Evolutionary conservation across 495 filamentous ascomycete genomes (phyloP), one percentile per base, ranked within the genome.

Genomic region (Xylaria bambusicola): DNA sequence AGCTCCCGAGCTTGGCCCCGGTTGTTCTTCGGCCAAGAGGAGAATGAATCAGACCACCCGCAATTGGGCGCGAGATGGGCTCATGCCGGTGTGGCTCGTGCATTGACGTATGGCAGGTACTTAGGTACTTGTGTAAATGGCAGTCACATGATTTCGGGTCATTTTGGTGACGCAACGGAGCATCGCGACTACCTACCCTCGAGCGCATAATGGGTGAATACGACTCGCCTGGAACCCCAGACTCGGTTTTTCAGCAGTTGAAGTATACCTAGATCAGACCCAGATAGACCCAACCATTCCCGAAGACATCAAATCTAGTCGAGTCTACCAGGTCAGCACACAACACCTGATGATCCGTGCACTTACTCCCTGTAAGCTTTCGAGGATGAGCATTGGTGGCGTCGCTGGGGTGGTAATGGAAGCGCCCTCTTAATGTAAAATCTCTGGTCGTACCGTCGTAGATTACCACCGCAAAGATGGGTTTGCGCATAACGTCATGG

Each of bases 401-500:
- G 36, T 52, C 21, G 40, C 40, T 23, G 6, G 46, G 36, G 6
- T 35, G 38, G 35, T 53, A 18, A 46, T 18, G n/a, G 29, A 52
- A 38, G 26, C 31, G 49, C 40, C 49, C 2, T 47, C 40, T 45
- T 47, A 21, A 60, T 10, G 29, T 33, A 5, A 10, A 10, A 33
- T 5, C 29, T 50, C n/a, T 20, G 18, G 27, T 35, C 9, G 26
- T 10, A 17, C 51, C 33, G 29, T 23, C 26, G 33, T 23, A 20
- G 6, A 42, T 9, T n/a, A n/a, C 42, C 10, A 55, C 45, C 17
- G 24, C n/a, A 51, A 62, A 46, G 1, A 73, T 71, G 68, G 68
- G 58, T 1, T 23, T 73, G 2, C 66, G 71, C 18, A 70, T 73
- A 48, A 73, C 71, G 2, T 66, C 71, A 15, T 73, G 71, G 71